Evolutionary conservation across 2,329 filamentous ascomycete species (phyloP), one percentile per base, ranked within the genome.

Genomic region (Hypoxylon rubiginosum): DNA sequence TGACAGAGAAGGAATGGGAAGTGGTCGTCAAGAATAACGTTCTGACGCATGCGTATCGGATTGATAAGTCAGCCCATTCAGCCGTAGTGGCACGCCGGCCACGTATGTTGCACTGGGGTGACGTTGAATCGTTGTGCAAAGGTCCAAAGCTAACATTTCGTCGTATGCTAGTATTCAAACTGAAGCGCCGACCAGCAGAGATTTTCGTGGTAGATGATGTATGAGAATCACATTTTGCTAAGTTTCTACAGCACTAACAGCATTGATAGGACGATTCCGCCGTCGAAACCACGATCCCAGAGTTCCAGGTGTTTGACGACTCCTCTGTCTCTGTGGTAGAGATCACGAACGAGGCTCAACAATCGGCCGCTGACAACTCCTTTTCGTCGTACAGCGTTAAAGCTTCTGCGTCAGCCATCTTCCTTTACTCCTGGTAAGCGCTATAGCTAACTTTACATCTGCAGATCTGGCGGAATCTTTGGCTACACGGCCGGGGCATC

Each of bases 1-100:
- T 52, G 50, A 52, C 50, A 24, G 32, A 52, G 30, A 52, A 52
- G 50, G 50, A 52, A 52, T 52, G 50, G 50, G 50, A 52, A 39
- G 50, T 52, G 5, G 50, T 52, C 17, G 50, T 52, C 8, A 52
- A 52, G 50, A 52, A 52, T 11, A 52, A 52, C 50, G 39, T 52
- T 52, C 19, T 52, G 17, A 52, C 50, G 17, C 50, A 52, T 24
- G 50, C 50, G 50, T 52, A 52, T 52, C 50, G 50, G 6, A 52
- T 52, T 39, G 50, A 52, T 39, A 24, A 30, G n/a, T 11, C 50
- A 52, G 32, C 50, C 19, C 30, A 17, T 4, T 52, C 50, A 15
- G 17, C 50, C 30, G 50, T 52, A 39, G 50, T 52, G 30, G 50
- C 50, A 24, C 50, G 50, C 32, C 50, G 30, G 39, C 34, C 34